Conservation (phyloP, 1,139 yeast species). For the Lodderomyces parapsilosis region DNA sequence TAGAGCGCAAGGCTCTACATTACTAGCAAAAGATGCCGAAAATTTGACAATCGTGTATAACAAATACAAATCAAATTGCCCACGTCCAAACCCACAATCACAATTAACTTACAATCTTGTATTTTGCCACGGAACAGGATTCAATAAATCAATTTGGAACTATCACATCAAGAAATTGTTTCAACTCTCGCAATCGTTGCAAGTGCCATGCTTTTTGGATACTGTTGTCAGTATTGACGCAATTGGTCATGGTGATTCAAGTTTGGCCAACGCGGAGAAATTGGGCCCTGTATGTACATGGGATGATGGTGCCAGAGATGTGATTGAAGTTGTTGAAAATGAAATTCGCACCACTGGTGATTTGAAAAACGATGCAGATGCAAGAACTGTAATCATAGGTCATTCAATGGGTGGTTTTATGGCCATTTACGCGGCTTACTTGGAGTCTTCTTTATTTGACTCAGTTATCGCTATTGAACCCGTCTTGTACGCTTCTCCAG, state of each 20-base stretch:
- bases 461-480: slow-evolving; percentile 62
- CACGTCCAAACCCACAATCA: slow-evolving; percentile 18
- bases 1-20: slow-evolving; percentile 32
- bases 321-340: slow-evolving; percentile 45
- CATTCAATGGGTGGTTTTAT: slow-evolving; percentile 74
- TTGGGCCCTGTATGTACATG: slow-evolving; percentile 57
- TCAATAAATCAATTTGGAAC: slow-evolving; percentile 64
- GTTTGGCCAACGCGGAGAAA: slow-evolving; percentile 47
- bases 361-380: slow-evolving; percentile 37
- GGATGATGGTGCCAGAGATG: slow-evolving; percentile 67
- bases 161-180: slow-evolving; percentile 51
- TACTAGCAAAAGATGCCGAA: slow-evolving; percentile 21
- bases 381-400: slow-evolving; percentile 52
- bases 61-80: slow-evolving; percentile 27
- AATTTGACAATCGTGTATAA: slow-evolving; percentile 34
- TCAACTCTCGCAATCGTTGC: slow-evolving; percentile 19
- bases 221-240: slow-evolving; percentile 54
- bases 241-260: slow-evolving; percentile 70
- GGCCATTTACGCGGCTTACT: slow-evolving; percentile 47
- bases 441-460: slow-evolving; percentile 55
- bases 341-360: slow-evolving; percentile 33
- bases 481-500: slow-evolving; percentile 38
- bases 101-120: slow-evolving; percentile 47
- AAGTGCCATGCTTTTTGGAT: slow-evolving; percentile 30
- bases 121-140: slow-evolving; percentile 70